Evolutionary conservation across 306 rosid genomes (phyloP).

Genomic region (Fagus crenata): DNA sequence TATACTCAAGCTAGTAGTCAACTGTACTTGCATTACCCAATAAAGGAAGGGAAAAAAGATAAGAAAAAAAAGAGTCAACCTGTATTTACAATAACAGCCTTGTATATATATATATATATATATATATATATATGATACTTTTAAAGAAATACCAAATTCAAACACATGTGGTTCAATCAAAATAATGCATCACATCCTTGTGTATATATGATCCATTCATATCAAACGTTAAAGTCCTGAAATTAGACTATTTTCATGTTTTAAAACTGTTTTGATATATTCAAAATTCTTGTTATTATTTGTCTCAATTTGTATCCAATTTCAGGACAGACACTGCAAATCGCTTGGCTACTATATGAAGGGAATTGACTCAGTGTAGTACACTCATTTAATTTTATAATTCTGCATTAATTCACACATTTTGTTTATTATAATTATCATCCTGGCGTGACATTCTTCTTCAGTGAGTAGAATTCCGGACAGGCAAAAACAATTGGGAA

Average conservation of each 20-base stretch:
- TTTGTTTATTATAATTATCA: background rate
- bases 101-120: background rate
- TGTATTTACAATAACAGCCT: background rate
- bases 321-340: background rate
- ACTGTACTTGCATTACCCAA: constrained; percentile 3
- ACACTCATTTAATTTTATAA: background rate
- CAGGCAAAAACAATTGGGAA: background rate
- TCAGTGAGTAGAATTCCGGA: background rate
- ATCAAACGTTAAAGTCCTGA: background rate
- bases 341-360: background rate
- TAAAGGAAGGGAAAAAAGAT: background rate
- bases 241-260: background rate
- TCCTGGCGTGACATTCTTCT: background rate
- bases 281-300: too few relatives aligned
- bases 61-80: background rate
- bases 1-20: background rate
- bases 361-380: background rate
- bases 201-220: background rate
- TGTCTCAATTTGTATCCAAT: background rate
- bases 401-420: too few relatives aligned
- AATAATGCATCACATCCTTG: too few relatives aligned
- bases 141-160: too few relatives aligned
- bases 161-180: too few relatives aligned
- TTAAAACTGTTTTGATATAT: too few relatives aligned
- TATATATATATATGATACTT: too few relatives aligned